Base-by-base conservation (phyloP, 1,139 yeast genomes). In the Diutina neorugosa region DNA sequence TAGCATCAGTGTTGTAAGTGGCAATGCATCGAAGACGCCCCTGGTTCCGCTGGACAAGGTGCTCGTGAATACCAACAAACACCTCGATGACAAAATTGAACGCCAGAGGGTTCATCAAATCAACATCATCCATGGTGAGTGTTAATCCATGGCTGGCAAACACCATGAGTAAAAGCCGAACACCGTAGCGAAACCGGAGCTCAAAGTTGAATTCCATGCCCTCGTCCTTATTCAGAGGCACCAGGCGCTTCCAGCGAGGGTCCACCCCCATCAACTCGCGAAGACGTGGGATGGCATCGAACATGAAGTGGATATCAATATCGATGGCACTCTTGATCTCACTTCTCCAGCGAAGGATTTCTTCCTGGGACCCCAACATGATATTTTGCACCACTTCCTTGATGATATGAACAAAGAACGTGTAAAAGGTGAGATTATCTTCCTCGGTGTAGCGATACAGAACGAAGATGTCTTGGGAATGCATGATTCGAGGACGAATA, bases 111-210 rank as follows among this genome's bases (percentile, higher is more conserved):
- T 69, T 58, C 53, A 77, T 70, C 73, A 76, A 74, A 53, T 78
- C 80, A 37, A 76, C 61, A 61, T 78, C 81, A 58, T 78, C 82
- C 44, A 76, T 63, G 53, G 75, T 69, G 2, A 78, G 60, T 0
- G 81, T 76, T 53, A 78, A 62, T 1, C 80, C 80, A 23, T 69
- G 70, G 19, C 63, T 60, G 4, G 76, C 75, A 54, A 78, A 67
- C 8, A 78, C 60, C 27, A 72, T 68, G 54, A 71, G 73, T 44
- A 79, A 60, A 12, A 69, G 62, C 55, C 76, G 77, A 53, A 79
- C 66, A 18, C 75, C 68, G 54, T 70, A 73, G 55, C 77, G 68
- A 58, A 75, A 70, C 54, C 73, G 66, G 53, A 77, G 57, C 55
- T 78, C 83, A 44, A 66, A 55, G 54, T 63, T 65, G 40, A 62